A percentile compares a stretch with the other conserved stretches of the same genome.
Conservation (phyloP, 495 filamentous ascomycete species). For the Penicillium cinerascens region DNA sequence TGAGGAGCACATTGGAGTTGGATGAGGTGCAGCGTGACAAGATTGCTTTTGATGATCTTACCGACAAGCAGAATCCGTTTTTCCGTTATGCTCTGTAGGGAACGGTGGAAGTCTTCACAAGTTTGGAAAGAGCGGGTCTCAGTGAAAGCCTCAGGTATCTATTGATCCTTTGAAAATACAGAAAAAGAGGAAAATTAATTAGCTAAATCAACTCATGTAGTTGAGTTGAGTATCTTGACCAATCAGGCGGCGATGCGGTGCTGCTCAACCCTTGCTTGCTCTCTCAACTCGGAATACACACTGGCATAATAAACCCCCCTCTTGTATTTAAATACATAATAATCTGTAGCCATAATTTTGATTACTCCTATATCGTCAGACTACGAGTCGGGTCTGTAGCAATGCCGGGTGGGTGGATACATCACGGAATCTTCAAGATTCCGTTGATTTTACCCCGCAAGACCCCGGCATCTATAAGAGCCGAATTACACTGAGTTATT, state of each 20-base stretch:
- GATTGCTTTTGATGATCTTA: slow-evolving; percentile 68
- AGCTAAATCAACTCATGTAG: no score
- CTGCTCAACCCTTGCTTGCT: no score
- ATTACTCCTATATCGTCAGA: no score
- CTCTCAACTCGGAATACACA: no score
- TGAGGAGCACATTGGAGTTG: slow-evolving; percentile 40
- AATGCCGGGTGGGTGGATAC: neutral
- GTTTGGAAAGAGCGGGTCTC: neutral
- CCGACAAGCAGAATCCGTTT: slow-evolving; percentile 71
- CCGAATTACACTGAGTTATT: neutral
- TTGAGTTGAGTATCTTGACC: no score
- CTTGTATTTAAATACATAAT: no score
- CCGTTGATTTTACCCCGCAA: slow-evolving; percentile 11
- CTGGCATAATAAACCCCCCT: no score
- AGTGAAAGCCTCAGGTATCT: neutral
- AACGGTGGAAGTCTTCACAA: neutral
- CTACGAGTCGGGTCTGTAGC: neutral
- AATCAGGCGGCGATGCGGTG: no score
- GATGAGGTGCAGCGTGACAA: slow-evolving; percentile 61
- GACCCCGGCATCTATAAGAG: neutral
- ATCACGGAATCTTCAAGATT: slow-evolving; percentile 23
- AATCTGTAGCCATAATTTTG: no score
- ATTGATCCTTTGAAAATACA: neutral
- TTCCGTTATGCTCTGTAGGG: slow-evolving; percentile 66
- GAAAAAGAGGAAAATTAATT: neutral